Evolutionary conservation across 805 yeast species (phyloP), one percentile per base, ranked within the genome.

Genomic region (Candida tammaniensis): DNA sequence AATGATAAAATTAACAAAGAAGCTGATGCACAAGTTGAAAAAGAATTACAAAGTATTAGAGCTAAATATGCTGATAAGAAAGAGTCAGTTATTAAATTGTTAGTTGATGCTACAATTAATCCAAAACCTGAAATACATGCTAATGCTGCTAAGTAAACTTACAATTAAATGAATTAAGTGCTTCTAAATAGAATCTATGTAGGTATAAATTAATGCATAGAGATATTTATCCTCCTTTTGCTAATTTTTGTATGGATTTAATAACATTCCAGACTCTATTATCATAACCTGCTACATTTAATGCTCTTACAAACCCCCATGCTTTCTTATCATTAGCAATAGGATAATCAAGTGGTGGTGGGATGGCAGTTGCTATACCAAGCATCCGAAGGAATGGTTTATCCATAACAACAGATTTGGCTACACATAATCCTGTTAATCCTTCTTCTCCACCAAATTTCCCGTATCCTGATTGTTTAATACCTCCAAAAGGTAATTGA

Each of bases 391-490:
- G 76, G 16, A 91, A 80, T 29, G 82, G 74, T 44, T 76, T 79
- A 62, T 93, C 98, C 67, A 76, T 83, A 40, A 96, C 88, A 3
- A 93, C 76, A 27, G 94, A 80, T 54, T 93, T 93, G 35, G 87
- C 85, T 37, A 80, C 72, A 57, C 98, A 91, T 28, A 93, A 67
- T 0, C 96, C 97, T 25, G 86, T 76, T 27, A 93, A 69, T 2
- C 99, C 99, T 68, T 93, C 99, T 55, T 83, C 95, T 30, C 99
- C 99, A 15, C 96, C 96, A 65, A 93, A 93, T 56, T 91, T 91
- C 38, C 98, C 98, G 54, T 88, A 93, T 0, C 99, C 99, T 5
- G 95, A 84, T 29, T 88, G 93, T 47, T 81, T 81, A 17, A 76
- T 76, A 19, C 99, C 99, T 35, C 99, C 99, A 62, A 93, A 93